Percentiles rank a stretch among this genome's conserved stretches.
Evolutionary conservation across 129 eudicot species (phyloP).

Genomic region (Tagetes patula): DNA sequence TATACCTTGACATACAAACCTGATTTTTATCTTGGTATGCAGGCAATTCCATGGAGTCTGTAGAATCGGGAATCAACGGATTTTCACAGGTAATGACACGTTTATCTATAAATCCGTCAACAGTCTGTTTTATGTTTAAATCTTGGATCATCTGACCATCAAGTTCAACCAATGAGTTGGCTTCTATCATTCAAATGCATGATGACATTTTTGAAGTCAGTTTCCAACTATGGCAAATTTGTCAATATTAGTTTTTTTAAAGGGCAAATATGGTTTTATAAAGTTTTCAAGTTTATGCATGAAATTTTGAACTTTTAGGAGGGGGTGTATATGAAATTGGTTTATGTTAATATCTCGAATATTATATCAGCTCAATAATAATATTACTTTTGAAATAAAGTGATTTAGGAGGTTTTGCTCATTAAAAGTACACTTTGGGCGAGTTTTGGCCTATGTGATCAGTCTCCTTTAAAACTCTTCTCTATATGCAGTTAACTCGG

Average conservation of each 20-base stretch:
- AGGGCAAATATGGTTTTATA: background rate
- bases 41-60: conserved; percentile 56
- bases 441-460: background rate
- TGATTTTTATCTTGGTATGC: conserved; percentile 16
- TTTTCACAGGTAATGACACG: conserved; percentile 33
- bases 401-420: background rate
- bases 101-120: conserved; percentile 1
- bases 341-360: background rate
- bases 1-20: conserved; percentile 2
- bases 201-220: background rate
- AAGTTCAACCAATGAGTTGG: background rate
- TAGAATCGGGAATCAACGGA: conserved; percentile 52
- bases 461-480: background rate
- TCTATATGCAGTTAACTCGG: too few species aligned
- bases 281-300: background rate
- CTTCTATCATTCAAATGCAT: background rate
- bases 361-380: background rate
- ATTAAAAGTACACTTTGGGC: background rate
- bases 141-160: background rate
- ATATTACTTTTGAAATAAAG: background rate
- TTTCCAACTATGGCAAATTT: background rate
- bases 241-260: background rate
- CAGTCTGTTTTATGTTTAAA: conserved; percentile 3
- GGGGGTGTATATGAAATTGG: background rate
- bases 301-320: background rate